Conservation (phyloP, 1,139 yeast genomes). For the Sugiyamaella sp. region DNA sequence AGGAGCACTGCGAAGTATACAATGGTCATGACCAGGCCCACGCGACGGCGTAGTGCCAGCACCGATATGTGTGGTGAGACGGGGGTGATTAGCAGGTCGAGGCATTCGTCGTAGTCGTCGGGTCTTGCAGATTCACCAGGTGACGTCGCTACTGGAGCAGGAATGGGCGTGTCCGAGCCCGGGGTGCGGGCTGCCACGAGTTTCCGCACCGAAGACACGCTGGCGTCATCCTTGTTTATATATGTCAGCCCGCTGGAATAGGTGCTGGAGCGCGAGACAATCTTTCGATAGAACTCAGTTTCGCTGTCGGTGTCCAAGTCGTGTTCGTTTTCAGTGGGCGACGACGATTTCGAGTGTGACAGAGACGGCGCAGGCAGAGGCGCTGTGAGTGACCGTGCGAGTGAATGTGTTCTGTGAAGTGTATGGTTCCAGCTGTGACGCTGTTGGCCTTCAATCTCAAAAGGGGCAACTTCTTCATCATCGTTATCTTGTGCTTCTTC, state of each 20-base stretch:
- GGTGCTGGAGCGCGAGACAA: slow-evolving; percentile 12
- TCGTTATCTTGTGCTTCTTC: neutral
- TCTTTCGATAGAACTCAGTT: neutral
- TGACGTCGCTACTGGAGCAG: too few species aligned
- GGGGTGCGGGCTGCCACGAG: neutral
- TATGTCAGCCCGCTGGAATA: slow-evolving; percentile 13
- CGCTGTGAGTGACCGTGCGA: neutral
- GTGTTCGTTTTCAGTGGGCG: neutral
- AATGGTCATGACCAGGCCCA: slow-evolving; percentile 15
- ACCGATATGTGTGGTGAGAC: slow-evolving; percentile 8
- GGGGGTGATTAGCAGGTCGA: slow-evolving; percentile 17
- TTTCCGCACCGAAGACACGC: neutral
- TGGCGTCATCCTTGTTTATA: neutral
- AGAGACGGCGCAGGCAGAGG: neutral
- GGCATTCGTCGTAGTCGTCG: slow-evolving; percentile 20
- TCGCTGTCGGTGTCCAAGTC: neutral
- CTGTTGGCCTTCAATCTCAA: neutral
- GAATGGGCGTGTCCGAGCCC: neutral
- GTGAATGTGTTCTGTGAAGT: neutral
- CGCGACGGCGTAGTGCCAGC: slow-evolving; percentile 8
- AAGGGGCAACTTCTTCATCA: too few species aligned
- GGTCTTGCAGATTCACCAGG: neutral
- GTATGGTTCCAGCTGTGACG: neutral
- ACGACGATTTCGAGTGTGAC: slow-evolving; percentile 4
- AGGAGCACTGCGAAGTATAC: slow-evolving; percentile 21